Conservation (phyloP, 106 monocot genomes). For the Allium cepa region DNA sequence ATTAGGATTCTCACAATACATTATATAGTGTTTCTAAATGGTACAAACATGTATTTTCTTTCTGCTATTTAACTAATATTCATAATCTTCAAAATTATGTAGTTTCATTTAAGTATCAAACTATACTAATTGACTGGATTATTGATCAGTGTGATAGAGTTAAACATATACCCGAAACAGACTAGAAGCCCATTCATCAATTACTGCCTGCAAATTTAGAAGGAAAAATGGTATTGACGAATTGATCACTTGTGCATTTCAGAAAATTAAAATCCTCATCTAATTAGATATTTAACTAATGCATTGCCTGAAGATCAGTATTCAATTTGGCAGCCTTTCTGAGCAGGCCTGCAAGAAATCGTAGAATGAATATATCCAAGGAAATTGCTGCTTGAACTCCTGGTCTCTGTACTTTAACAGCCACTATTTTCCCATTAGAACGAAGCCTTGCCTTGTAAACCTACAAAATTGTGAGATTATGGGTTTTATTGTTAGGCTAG, state of each 20-base stretch:
- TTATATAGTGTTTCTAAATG: too few species aligned
- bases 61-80: too few species aligned
- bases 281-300: neutral
- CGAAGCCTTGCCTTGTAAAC: slow-evolving; percentile 91
- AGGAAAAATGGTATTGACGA: too few species aligned
- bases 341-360: slow-evolving; percentile 71
- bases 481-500: too few species aligned
- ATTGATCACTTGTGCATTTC: too few species aligned
- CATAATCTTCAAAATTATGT: too few species aligned
- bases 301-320: slow-evolving; percentile 81
- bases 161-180: slow-evolving; percentile 67
- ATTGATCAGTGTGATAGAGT: neutral
- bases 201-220: slow-evolving; percentile 61
- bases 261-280: too few species aligned
- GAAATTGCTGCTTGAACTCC: slow-evolving; percentile 97
- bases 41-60: too few species aligned
- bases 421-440: slow-evolving; percentile 69
- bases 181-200: slow-evolving; percentile 98
- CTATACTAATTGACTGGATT: neutral
- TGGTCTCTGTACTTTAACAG: slow-evolving; percentile 98
- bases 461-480: slow-evolving; percentile 29
- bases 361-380: slow-evolving; percentile 90
- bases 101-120: neutral
- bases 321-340: slow-evolving; percentile 73
- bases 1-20: too few species aligned